Base-by-base conservation (phyloP, 495 filamentous ascomycete species). In the Hypoxylon lienhwacheense region DNA sequence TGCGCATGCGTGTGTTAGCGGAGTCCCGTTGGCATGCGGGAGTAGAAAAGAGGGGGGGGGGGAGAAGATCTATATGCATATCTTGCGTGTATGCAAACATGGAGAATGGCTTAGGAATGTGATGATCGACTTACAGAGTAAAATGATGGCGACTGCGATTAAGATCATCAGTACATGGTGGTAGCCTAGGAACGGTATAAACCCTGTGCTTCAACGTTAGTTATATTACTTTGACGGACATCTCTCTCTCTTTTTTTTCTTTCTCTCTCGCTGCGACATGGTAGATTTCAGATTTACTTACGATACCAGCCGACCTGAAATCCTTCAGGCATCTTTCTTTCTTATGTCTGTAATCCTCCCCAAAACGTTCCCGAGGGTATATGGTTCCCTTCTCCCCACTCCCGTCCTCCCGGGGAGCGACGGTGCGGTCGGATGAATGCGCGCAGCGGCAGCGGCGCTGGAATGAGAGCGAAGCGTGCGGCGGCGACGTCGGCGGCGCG, bases 141-240 rank as follows among this genome's bases (percentile, higher is more conserved):
- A 75, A 71, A 98, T 93, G 66, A 98, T 96, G 1, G 91, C 81
- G 35, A 97, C 77, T 28, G 90, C 90, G 64, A 98, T 96, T 42
- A 99, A 73, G 59, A 97, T 88, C 93, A 99, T 97, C 59, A 99
- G 79, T 36, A 97, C 88, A 82, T 99, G 93, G 73, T 99, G 93
- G 73, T 97, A 99, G 55, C 95, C 93, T 53, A 99, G 84, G 74
- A 96, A 90, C 51, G 93, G 92, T 74, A 97, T 80, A 65, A 92
- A 83, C 63, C 90, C 90, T 96, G 61, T 28, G 15, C 36, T 33
- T 35, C 42, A 31, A 64, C 5, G 8, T 12, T 25, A 46, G 70
- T 69, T 50, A 67, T 48, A 26, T 26, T 4, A 26, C 8, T 26
- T n/a, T 41, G n/a, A n/a, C n/a, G n/a, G n/a, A n/a, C n/a, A n/a